Percentiles rank a stretch among this genome's conserved stretches.
Conservation (phyloP, 192 early-diverging fungal genomes). For the Phlyctochytrium planicorne region DNA sequence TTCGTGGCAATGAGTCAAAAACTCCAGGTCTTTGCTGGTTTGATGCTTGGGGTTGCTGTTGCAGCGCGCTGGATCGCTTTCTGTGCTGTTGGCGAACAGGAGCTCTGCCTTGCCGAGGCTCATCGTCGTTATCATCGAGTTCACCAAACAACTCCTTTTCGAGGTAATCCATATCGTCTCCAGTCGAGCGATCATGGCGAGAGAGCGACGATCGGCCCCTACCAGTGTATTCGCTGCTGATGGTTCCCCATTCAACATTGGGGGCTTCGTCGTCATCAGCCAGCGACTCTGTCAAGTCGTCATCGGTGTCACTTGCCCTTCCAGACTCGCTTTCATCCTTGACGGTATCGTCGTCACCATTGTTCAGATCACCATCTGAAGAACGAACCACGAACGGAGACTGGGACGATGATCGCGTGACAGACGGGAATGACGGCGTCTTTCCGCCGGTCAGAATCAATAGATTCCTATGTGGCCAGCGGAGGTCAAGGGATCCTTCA, state of each 20-base stretch:
- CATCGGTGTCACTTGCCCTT: background rate
- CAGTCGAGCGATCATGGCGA: no score
- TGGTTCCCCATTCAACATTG: background rate
- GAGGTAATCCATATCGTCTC: background rate
- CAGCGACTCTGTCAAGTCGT: background rate
- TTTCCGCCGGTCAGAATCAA: background rate
- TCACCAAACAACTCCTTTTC: background rate
- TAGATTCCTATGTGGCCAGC: background rate
- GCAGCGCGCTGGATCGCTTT: background rate
- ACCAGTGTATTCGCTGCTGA: background rate
- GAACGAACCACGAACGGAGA: background rate
- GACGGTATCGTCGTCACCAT: constrained; percentile 1
- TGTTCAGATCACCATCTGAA: background rate
- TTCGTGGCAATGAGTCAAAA: no score
- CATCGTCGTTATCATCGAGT: background rate
- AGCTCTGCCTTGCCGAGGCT: background rate
- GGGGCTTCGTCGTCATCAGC: background rate
- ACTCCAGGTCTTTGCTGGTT: no score
- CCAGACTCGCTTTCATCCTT: background rate
- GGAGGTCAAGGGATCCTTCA: background rate
- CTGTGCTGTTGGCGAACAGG: background rate
- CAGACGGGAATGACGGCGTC: background rate
- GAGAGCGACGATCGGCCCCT: background rate
- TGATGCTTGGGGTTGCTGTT: no score
- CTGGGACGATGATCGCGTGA: background rate